Conservation (phyloP, 139 green algal species). For the Gonium pectorale region DNA sequence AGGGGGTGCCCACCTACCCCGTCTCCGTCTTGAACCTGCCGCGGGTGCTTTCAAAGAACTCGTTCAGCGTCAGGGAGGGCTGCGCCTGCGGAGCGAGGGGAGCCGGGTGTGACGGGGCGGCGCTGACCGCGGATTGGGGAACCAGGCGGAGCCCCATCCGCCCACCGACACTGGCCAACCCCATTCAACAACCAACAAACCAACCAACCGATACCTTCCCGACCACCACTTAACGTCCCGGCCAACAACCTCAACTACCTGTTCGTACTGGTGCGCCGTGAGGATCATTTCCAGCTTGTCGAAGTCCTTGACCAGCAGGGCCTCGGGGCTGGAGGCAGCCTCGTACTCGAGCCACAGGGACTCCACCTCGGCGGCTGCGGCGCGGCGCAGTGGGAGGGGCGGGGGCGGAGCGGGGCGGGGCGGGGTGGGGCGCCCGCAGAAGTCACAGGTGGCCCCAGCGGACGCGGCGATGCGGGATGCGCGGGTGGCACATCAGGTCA, state of each 20-base stretch:
- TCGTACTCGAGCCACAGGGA: constrained; percentile 95
- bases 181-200: not conserved
- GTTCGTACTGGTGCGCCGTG: constrained; percentile 92
- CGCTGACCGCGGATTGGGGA: not conserved
- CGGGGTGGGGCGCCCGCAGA: too few relatives aligned
- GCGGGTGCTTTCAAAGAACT: constrained; percentile 90
- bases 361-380: constrained; percentile 75
- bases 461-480: too few relatives aligned
- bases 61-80: constrained; percentile 70
- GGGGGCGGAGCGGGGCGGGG: not conserved
- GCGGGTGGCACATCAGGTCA: too few relatives aligned
- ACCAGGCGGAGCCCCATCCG: not conserved
- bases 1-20: constrained; percentile 51
- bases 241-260: not conserved
- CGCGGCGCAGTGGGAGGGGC: not conserved
- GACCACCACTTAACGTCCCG: not conserved
- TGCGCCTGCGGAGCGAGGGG: constrained; percentile 38
- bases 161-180: not conserved
- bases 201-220: not conserved
- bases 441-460: too few relatives aligned
- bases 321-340: constrained; percentile 76
- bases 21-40: constrained; percentile 82
- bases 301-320: constrained; percentile 94
- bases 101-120: not conserved
- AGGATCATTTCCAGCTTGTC: constrained; percentile 95